Percentiles rank a stretch among this genome's conserved stretches.
Conservation (phyloP, 352 stramenopile genomes). For the Globisporangium perplexum region DNA sequence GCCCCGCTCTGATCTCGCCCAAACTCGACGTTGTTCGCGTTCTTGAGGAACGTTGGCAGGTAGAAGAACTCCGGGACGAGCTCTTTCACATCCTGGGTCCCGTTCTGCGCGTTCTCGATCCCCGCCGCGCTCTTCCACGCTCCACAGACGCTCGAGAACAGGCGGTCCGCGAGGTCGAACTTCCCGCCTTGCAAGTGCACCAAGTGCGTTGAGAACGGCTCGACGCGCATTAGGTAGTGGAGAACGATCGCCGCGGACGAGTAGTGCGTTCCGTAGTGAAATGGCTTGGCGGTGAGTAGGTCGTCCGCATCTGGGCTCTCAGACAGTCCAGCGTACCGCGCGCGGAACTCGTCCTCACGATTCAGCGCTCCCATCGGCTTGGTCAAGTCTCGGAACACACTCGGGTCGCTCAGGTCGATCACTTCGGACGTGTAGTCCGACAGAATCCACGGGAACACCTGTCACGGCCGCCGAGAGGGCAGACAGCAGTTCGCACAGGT, state of each 20-base stretch:
- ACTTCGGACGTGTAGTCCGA: conserved; percentile 92
- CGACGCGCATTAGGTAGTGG: conserved; percentile 96
- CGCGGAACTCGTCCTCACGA: conserved; percentile 71
- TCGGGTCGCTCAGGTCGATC: conserved; percentile 91
- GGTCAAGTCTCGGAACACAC: conserved; percentile 92
- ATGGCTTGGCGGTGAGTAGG: conserved; percentile 47
- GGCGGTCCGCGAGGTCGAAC: conserved; percentile 97
- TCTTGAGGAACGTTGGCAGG: conserved; percentile 93
- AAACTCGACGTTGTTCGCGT: conserved; percentile 94
- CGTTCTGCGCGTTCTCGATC: conserved; percentile 57
- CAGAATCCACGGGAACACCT: conserved; percentile 97
- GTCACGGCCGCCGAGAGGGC: neutral
- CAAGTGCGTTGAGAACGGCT: conserved; percentile 95
- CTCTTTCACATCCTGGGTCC: conserved; percentile 97
- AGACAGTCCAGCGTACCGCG: conserved; percentile 55
- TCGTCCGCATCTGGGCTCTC: conserved; percentile 35
- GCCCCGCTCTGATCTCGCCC: conserved; percentile 85
- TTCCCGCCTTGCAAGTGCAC: conserved; percentile 93
- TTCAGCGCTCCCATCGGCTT: conserved; percentile 98
- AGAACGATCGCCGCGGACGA: conserved; percentile 93
- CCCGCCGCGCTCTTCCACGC: conserved; percentile 88
- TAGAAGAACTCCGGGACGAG: conserved; percentile 98
- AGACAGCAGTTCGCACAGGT: neutral
- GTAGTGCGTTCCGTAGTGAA: conserved; percentile 96
- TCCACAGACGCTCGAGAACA: conserved; percentile 93